Base-by-base conservation (phyloP, 257 asterid genomes). In the Nemophila menziesii region DNA sequence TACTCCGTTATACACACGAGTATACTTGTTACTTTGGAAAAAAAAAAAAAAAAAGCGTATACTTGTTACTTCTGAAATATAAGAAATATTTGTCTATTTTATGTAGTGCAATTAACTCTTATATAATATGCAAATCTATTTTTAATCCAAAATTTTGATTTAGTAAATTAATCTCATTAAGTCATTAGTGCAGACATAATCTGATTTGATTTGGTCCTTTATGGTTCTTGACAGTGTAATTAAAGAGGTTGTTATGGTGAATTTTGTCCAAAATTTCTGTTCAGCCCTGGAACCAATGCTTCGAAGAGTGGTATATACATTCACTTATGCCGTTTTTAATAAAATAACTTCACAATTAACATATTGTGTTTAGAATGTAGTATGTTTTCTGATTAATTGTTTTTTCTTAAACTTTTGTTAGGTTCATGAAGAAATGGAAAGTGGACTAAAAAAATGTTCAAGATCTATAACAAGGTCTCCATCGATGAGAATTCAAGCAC, bases 341-440 rank as follows among this genome's bases (percentile, higher is more conserved):
- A 5, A 29, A 5, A 5, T 6, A 29, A 29, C 6, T 29, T 29
- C 6, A 29, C 36, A 29, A 29, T 29, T 12, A 12, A 29, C 6
- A 5, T 29, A 29, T 6, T 5, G 36, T 29, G 36, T 29, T 29
- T 6, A 29, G 6, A 29, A 29, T 29, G 6, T 29, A 29, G 12
- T 29, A 29, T 12, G 36, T 6, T 29, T 5, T 29, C 15, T 5
- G 15, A 2, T 37, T 37, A 37, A 13, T 37, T 37, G 1, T 37
- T 11, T 37, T 37, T n/a, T 14, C 22, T 33, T 5, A 14, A 43
- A 21, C 33, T 33, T 20, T 20, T 3, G 8, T 38, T 52, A 80
- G 93, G 82, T 80, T 46, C 50, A 72, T 23, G 93, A 80, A 47
- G 93, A 80, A 63, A 72, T 77, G 47, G 82, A 80, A 36, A 54